phyloP scores from a whole-genome alignment of 2,329 filamentous ascomycete species.

The Fusarium neocosmosporiellum region DNA sequence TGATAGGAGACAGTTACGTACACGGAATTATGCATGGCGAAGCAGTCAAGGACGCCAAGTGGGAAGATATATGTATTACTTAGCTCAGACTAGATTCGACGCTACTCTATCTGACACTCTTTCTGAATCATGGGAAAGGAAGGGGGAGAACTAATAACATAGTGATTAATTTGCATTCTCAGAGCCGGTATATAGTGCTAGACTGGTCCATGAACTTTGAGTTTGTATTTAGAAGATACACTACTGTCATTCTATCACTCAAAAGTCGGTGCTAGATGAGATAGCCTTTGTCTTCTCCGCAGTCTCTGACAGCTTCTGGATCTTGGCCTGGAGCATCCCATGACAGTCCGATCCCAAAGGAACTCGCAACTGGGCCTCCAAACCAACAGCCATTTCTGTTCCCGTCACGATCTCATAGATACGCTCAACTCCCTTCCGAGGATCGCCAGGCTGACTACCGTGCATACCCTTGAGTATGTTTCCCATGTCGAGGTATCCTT shows the following conservation, averaged over 20 bases:
- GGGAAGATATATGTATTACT: not conserved
- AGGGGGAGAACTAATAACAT: not conserved
- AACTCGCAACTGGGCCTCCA: not conserved
- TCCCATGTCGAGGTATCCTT: not conserved
- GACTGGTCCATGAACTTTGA: not conserved
- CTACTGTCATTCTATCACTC: not conserved
- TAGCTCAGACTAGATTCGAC: not conserved
- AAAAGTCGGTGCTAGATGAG: not conserved
- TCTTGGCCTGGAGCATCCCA: not conserved
- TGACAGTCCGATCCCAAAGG: not conserved
- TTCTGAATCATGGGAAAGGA: not conserved
- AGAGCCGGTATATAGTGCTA: not conserved
- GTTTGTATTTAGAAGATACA: not conserved
- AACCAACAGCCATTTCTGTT: not conserved
- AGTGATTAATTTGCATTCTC: not conserved
- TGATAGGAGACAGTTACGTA: not conserved
- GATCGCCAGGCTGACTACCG: not conserved
- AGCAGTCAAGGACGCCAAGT: not conserved
- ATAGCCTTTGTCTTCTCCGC: not conserved
- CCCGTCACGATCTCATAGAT: not conserved
- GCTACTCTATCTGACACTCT: not conserved
- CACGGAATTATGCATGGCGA: not conserved
- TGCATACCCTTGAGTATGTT: not conserved
- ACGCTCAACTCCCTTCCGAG: not conserved
- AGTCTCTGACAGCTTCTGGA: not conserved